Percentiles rank a stretch among this genome's conserved stretches.
phyloP scores from a whole-genome alignment of 441 rosid species.

The Kokia cookei region DNA sequence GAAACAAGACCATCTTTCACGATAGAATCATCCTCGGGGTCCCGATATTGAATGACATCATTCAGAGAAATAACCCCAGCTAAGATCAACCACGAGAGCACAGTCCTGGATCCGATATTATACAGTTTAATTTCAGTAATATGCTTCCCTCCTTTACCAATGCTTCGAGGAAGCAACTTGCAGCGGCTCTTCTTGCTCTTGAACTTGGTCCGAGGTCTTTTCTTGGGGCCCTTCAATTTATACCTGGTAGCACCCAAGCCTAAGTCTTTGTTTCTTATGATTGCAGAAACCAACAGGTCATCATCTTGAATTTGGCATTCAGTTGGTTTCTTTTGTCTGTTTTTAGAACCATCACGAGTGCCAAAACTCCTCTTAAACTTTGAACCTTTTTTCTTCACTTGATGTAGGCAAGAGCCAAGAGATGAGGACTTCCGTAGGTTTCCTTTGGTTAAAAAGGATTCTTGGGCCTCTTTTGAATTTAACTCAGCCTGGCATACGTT shows the following conservation, averaged over 20 bases:
- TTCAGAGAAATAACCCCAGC: slow-evolving; percentile 50
- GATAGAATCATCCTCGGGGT: slow-evolving; percentile 52
- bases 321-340: slow-evolving; percentile 35
- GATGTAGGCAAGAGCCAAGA: slow-evolving; percentile 18
- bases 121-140: slow-evolving; percentile 39
- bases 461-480: slow-evolving; percentile 27
- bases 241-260: slow-evolving; percentile 24
- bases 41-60: slow-evolving; percentile 72
- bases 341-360: slow-evolving; percentile 26
- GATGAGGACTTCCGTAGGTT: slow-evolving; percentile 17
- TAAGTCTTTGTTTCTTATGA: slow-evolving; percentile 50
- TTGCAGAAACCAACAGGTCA: slow-evolving; percentile 60
- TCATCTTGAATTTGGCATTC: slow-evolving; percentile 54
- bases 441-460: slow-evolving; percentile 16
- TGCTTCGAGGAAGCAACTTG: slow-evolving; percentile 59
- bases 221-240: slow-evolving; percentile 38
- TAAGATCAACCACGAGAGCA: slow-evolving; percentile 77
- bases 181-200: slow-evolving; percentile 57
- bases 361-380: slow-evolving; percentile 30
- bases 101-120: slow-evolving; percentile 53
- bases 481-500: slow-evolving; percentile 16
- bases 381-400: slow-evolving; percentile 24
- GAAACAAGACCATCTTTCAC: slow-evolving; percentile 72
- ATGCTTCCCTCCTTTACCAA: slow-evolving; percentile 41
- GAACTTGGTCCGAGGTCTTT: slow-evolving; percentile 39